Evolutionary conservation across 2,329 filamentous ascomycete species (phyloP).

Genomic region (Rutstroemia sp.): DNA sequence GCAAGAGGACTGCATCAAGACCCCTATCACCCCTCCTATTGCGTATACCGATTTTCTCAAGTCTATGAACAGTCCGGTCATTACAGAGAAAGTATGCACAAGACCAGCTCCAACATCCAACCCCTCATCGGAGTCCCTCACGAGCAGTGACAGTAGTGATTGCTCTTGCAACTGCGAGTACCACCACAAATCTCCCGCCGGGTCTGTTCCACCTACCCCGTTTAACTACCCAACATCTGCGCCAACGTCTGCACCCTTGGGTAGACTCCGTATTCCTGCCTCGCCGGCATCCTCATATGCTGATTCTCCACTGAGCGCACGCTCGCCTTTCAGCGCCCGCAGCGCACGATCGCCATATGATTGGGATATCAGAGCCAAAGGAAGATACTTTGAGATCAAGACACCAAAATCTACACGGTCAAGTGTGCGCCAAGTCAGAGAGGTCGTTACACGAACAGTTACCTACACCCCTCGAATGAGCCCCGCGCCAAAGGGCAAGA

Average conservation of each 20-base stretch:
- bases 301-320: constrained; percentile 49
- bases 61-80: constrained; percentile 48
- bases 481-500: constrained; percentile 86
- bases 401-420: constrained; percentile 50
- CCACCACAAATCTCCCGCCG: constrained; percentile 46
- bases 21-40: constrained; percentile 81
- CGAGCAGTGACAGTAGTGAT: constrained; percentile 40
- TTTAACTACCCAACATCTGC: constrained; percentile 55
- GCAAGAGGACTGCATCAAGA: constrained; percentile 59
- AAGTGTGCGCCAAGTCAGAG: constrained; percentile 65
- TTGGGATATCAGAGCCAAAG: constrained; percentile 67
- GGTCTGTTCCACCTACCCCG: constrained; percentile 45
- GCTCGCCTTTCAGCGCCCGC: constrained; percentile 66
- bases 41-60: constrained; percentile 94
- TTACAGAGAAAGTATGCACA: constrained; percentile 33
- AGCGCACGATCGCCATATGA: constrained; percentile 66
- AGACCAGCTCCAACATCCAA: constrained; percentile 40
- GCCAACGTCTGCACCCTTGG: constrained; percentile 47
- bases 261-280: constrained; percentile 67
- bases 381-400: constrained; percentile 51
- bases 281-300: constrained; percentile 62
- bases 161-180: constrained; percentile 50
- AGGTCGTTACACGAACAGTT: constrained; percentile 90
- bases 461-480: constrained; percentile 85
- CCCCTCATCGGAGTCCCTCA: constrained; percentile 31